A percentile compares a stretch with the other conserved stretches of the same genome.
Conservation (phyloP, 202 grass and related monocot species). For the Miscanthus sacchariflorus region DNA sequence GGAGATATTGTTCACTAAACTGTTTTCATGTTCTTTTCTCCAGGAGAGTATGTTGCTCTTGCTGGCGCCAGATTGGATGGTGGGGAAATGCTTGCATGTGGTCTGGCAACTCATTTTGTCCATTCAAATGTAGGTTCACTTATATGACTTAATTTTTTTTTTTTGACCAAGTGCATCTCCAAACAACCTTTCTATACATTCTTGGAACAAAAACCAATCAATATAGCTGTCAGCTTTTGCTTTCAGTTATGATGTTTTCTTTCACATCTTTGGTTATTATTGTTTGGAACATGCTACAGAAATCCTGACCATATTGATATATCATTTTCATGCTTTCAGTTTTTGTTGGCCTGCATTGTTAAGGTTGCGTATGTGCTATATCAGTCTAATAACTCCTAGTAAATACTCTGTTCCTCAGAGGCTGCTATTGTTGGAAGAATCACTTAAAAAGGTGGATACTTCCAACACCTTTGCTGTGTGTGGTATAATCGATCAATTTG, state of each 20-base stretch:
- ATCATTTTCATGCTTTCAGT: constrained; percentile 26
- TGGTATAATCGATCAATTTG: constrained; percentile 82
- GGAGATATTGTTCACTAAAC: constrained; percentile 39
- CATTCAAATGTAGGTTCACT: constrained; percentile 67
- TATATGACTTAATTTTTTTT: constrained; percentile 33
- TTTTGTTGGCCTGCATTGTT: constrained; percentile 27
- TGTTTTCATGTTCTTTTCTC: constrained; percentile 48
- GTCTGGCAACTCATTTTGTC: constrained; percentile 96
- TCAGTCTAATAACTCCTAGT: constrained; percentile 32
- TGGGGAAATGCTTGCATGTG: constrained; percentile 91
- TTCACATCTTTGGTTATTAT: constrained; percentile 23
- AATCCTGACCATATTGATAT: constrained; percentile 15
- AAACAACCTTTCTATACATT: constrained; percentile 7
- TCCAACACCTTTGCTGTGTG: constrained; percentile 74
- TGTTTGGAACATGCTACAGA: neutral
- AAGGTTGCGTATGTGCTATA: constrained; percentile 8
- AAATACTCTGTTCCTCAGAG: constrained; percentile 57
- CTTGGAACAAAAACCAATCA: constrained; percentile 8
- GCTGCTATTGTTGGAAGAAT: constrained; percentile 73
- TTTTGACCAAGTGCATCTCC: neutral
- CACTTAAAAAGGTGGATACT: constrained; percentile 68
- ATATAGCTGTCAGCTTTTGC: neutral
- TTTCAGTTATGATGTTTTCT: constrained; percentile 1
- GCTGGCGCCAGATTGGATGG: constrained; percentile 92
- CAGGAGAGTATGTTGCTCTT: no score